Base-by-base conservation (phyloP, 768 basidiomycete genomes). In the Boletus reticulatus region DNA sequence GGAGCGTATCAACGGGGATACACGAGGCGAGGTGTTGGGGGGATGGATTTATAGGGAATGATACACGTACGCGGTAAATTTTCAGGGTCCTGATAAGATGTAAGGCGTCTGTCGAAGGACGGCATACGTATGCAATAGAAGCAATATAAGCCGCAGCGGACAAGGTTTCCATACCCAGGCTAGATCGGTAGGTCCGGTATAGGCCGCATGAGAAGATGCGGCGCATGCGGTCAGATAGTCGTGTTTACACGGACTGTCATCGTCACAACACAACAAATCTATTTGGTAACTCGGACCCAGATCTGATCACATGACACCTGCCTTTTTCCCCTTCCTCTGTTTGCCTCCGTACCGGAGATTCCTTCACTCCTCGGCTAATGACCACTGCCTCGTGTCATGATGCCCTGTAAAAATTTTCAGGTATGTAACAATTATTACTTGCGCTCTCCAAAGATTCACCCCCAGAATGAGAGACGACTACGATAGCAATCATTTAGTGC, bases 11-110 rank as follows among this genome's bases (percentile, higher is more conserved):
- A 56, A 57, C 56, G 65, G 61, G 61, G 57, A 50, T 54, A 58
- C 64, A 68, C 68, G 68, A 65, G 63, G 59, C 57, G 20, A 53
- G 39, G 36, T 31, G 43, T 53, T 55, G 59, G 58, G 43, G 43
- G 37, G 60, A 62, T 53, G 48, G 60, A 65, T 70, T 72, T 70
- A 72, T 70, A 70, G 57, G 59, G 59, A 66, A 60, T 52, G 34
- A 56, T 48, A 62, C 61, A 70, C 68, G 70, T 68, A 70, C 70
- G 68, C 66, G 70, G 70, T 62, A 68, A 66, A 29, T 10, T 72
- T 66, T 66, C 53, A 70, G 68, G 66, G 68, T 66, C 61, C 46
- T 64, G 66, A 68, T 62, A 63, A 62, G 61, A 58, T 63, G 61
- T 66, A 65, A 65, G 59, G 63, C 61, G 63, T 66, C 63, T 70